A percentile compares a stretch with the other conserved stretches of the same genome.
Evolutionary conservation across 352 stramenopile genomes (phyloP).

Genomic region (Phytopythium aichiense): DNA sequence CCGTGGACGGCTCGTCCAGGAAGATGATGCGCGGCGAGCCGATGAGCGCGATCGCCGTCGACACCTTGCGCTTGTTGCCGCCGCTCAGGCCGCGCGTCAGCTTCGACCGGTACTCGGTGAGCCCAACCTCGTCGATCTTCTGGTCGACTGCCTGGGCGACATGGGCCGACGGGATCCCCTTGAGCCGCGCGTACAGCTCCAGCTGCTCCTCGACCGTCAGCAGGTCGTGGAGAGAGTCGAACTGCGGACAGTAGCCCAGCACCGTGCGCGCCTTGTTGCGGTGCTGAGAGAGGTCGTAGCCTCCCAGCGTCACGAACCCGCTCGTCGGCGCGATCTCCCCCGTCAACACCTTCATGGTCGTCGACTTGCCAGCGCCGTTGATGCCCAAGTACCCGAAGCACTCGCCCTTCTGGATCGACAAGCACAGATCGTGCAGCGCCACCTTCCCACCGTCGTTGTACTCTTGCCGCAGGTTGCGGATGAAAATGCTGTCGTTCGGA

Average conservation of each 20-base stretch:
- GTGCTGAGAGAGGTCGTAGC: conserved; percentile 50
- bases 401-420: conserved; percentile 74
- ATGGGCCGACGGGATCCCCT: conserved; percentile 39
- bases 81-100: conserved; percentile 61
- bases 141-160: conserved; percentile 38
- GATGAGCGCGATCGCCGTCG: background rate
- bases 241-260: conserved; percentile 91
- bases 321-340: conserved; percentile 56
- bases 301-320: conserved; percentile 34
- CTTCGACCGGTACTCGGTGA: conserved; percentile 68
- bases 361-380: conserved; percentile 92
- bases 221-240: conserved; percentile 75
- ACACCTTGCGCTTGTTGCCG: conserved; percentile 1
- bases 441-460: conserved; percentile 84
- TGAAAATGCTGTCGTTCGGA: conserved; percentile 52
- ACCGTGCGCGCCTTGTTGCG: conserved; percentile 48
- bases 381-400: conserved; percentile 91
- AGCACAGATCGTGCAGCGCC: conserved; percentile 69
- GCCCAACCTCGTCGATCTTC: conserved; percentile 62
- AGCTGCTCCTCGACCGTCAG: conserved; percentile 79
- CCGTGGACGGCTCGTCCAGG: conserved; percentile 86
- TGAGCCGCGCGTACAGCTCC: conserved; percentile 85
- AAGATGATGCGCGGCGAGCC: conserved; percentile 86
- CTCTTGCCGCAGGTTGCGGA: conserved; percentile 81
- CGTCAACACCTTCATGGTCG: conserved; percentile 91